A percentile compares a stretch with the other conserved stretches of the same genome.
phyloP scores from a whole-genome alignment of 1,139 yeast species.

The Lodderomyces theae region DNA sequence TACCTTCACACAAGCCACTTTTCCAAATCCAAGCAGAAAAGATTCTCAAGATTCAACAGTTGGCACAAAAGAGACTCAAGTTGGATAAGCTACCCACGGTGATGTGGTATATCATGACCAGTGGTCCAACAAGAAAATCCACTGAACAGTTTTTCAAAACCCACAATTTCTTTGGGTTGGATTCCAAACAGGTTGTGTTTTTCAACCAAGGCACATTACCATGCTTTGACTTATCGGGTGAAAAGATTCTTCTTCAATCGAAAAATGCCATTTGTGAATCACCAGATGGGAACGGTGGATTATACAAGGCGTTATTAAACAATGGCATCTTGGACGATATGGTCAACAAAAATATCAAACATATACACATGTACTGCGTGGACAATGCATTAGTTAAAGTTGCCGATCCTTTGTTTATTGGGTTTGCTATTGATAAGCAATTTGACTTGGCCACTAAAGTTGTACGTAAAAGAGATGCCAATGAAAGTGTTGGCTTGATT shows the following conservation, averaged over 20 bases:
- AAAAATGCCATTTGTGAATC: constrained; percentile 66
- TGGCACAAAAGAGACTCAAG: constrained; percentile 32
- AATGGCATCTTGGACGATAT: constrained; percentile 71
- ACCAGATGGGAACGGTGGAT: constrained; percentile 98
- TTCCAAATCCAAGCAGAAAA: constrained; percentile 95
- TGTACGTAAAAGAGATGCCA: constrained; percentile 86
- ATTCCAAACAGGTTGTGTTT: constrained; percentile 57
- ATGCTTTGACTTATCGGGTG: constrained; percentile 72
- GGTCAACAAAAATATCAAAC: constrained; percentile 68
- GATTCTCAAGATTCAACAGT: constrained; percentile 57
- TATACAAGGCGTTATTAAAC: constrained; percentile 76
- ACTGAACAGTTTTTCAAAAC: constrained; percentile 71
- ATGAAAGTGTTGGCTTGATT: constrained; percentile 88
- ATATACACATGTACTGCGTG: constrained; percentile 94
- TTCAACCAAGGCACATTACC: constrained; percentile 97
- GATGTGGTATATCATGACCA: constrained; percentile 94
- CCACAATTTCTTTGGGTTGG: constrained; percentile 70
- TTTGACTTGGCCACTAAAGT: constrained; percentile 89
- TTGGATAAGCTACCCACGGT: constrained; percentile 34
- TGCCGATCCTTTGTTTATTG: constrained; percentile 92
- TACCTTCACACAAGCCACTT: constrained; percentile 80
- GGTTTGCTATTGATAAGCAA: constrained; percentile 67
- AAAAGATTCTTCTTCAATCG: constrained; percentile 62
- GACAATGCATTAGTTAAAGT: constrained; percentile 90
- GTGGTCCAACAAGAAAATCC: constrained; percentile 76